Conservation (phyloP, 768 basidiomycete genomes). For the Suillus subluteus region DNA sequence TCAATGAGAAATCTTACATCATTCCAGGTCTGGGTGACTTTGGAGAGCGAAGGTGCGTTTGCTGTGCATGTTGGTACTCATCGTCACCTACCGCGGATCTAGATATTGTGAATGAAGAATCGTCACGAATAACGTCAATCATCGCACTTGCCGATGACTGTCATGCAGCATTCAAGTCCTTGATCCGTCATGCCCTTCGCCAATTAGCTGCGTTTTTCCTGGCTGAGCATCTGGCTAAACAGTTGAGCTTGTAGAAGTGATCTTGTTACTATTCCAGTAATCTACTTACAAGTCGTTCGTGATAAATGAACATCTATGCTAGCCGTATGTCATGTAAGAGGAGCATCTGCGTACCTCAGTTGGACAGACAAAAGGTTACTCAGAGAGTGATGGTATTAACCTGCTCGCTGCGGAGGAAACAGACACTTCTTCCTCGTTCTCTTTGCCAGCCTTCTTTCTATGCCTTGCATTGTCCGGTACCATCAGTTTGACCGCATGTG, state of each 20-base stretch:
- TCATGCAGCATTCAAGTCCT: neutral
- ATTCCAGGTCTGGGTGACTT: constrained; percentile 98
- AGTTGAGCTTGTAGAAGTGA: neutral
- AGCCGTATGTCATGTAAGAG: neutral
- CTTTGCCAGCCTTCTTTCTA: neutral
- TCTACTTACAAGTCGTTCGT: neutral
- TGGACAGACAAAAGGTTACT: neutral
- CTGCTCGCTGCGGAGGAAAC: no score
- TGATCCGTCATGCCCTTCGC: neutral
- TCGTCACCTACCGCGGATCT: neutral
- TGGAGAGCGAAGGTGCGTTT: constrained; percentile 77
- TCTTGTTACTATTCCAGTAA: neutral
- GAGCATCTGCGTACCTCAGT: neutral
- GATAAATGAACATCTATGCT: neutral
- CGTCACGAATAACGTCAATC: neutral
- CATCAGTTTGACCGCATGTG: neutral
- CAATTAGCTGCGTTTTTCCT: neutral
- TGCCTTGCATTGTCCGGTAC: neutral
- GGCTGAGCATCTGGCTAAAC: neutral
- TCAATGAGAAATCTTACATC: constrained; percentile 91
- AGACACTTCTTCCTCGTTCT: neutral
- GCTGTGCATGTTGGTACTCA: neutral
- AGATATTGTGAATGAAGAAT: constrained; percentile 8
- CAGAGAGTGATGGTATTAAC: neutral
- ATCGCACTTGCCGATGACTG: neutral